Evolutionary conservation across 202 grass and related monocot species (phyloP).

Genomic region (Bolboschoenoplectus hybrid): DNA sequence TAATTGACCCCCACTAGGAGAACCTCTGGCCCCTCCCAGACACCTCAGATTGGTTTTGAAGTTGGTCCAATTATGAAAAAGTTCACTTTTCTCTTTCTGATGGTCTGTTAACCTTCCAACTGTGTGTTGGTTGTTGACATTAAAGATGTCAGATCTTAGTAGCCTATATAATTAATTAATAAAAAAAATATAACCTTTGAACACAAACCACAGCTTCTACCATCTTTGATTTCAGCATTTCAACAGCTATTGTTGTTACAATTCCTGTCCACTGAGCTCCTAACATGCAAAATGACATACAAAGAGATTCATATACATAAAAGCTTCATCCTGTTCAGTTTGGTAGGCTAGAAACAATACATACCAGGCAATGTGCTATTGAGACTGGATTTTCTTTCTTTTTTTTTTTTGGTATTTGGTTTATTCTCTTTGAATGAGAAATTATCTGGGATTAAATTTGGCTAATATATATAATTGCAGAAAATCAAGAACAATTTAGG

Average conservation of each 20-base stretch:
- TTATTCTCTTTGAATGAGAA: not conserved
- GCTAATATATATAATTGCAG: constrained; percentile 5
- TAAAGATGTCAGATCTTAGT: not conserved
- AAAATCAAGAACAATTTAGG: not conserved
- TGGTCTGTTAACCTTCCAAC: not conserved
- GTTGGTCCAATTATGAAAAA: not conserved
- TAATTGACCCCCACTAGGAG: not conserved
- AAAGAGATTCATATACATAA: not conserved
- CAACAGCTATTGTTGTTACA: constrained; percentile 87
- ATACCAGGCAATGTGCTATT: not conserved
- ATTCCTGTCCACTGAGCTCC: constrained; percentile 95
- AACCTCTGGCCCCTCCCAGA: not conserved
- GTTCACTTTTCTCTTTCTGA: not conserved
- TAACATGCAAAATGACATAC: constrained; percentile 41
- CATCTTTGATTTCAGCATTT: constrained; percentile 92
- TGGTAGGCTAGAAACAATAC: no score
- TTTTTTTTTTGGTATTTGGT: not conserved
- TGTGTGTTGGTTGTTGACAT: not conserved
- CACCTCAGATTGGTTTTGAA: not conserved
- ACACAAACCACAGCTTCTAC: constrained; percentile 96
- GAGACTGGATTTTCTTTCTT: not conserved
- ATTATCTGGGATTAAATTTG: not conserved
- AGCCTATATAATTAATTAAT: not conserved
- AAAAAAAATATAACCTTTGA: constrained; percentile 57
- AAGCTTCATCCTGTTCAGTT: not conserved